phyloP scores from a whole-genome alignment of 2,329 filamentous ascomycete species.

The Colletotrichum spaethianum region DNA sequence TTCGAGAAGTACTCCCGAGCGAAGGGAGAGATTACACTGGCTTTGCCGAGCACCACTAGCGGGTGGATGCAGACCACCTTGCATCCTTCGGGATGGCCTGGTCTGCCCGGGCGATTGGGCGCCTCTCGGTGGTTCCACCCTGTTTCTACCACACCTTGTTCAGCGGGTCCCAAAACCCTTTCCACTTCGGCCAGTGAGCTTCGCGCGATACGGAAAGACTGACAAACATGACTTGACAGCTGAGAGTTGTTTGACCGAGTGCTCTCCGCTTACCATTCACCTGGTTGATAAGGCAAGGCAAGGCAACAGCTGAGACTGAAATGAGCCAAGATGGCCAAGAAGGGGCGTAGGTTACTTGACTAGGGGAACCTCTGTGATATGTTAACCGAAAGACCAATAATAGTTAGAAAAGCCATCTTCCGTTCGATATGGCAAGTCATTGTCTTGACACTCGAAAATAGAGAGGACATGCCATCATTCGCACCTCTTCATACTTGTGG shows the following conservation, averaged over 20 bases:
- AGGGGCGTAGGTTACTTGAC: not conserved
- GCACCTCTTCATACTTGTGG: not conserved
- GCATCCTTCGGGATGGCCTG: conserved; percentile 20
- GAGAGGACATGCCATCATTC: not conserved
- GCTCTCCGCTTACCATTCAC: conserved; percentile 1
- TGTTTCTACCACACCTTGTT: conserved; percentile 29
- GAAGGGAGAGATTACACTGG: conserved; percentile 20
- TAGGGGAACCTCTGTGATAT: not conserved
- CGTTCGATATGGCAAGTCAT: not conserved
- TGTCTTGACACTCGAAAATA: not conserved
- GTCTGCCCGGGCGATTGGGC: conserved; percentile 21
- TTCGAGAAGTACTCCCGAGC: conserved; percentile 29
- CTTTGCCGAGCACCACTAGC: conserved; percentile 1
- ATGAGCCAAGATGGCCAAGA: conserved; percentile 16
- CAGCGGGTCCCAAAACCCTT: conserved; percentile 1
- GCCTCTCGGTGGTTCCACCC: not conserved
- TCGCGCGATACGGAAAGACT: not conserved
- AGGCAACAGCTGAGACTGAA: conserved; percentile 17
- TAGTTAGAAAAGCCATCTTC: not conserved
- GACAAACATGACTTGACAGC: conserved; percentile 10
- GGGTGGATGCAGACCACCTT: conserved; percentile 11
- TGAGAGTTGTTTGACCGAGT: conserved; percentile 15
- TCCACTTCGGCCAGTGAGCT: conserved; percentile 6
- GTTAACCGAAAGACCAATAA: not conserved
- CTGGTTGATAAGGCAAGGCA: not conserved